phyloP scores from a whole-genome alignment of 2,329 filamentous ascomycete species.

The Claviceps purpurea region DNA sequence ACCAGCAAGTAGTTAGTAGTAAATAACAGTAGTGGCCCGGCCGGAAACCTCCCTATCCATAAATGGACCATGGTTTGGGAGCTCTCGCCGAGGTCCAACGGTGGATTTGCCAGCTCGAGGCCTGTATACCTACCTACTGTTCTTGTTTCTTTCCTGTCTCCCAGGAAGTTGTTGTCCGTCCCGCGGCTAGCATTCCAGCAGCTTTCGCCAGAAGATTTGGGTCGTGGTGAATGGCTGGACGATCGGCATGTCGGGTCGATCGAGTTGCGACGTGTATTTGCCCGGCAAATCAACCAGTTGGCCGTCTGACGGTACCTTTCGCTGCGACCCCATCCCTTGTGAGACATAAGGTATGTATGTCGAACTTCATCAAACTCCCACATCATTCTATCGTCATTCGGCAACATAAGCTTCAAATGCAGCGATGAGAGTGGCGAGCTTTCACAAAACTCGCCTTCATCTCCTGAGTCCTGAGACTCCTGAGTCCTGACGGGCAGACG shows the following conservation, averaged over 20 bases:
- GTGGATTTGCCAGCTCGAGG: slow-evolving; percentile 9
- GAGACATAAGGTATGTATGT: neutral
- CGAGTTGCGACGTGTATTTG: neutral
- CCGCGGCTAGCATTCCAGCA: slow-evolving; percentile 1
- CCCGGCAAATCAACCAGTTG: neutral
- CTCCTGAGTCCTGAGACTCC: neutral
- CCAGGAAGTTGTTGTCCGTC: neutral
- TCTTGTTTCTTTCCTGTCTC: slow-evolving; percentile 6
- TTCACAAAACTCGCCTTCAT: neutral
- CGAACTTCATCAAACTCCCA: neutral
- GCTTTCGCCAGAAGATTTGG: neutral
- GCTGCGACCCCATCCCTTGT: neutral
- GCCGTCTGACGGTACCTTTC: neutral
- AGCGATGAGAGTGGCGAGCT: neutral
- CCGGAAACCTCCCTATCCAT: neutral
- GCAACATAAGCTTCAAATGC: neutral
- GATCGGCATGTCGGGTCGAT: neutral
- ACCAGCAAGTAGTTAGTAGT: too few species aligned
- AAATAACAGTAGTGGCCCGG: slow-evolving; percentile 4
- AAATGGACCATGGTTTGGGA: slow-evolving; percentile 4
- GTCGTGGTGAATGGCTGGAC: neutral
- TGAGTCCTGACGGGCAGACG: neutral
- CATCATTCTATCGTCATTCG: neutral
- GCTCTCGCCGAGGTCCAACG: slow-evolving; percentile 8
- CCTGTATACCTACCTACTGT: neutral